phyloP scores from a whole-genome alignment of 345 rosid species.

The Eucalyptus brandiana region DNA sequence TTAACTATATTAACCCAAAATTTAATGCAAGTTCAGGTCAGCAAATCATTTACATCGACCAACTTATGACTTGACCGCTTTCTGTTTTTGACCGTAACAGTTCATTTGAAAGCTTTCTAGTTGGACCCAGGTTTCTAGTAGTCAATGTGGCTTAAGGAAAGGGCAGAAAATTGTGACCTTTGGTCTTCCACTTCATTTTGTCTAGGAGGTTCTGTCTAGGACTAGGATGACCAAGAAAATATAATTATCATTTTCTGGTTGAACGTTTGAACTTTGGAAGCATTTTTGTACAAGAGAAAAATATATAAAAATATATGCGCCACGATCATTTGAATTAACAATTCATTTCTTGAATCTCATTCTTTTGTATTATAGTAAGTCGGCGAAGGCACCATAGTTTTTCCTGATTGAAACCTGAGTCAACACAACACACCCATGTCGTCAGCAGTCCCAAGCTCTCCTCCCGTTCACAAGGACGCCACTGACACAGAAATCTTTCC shows the following conservation, averaged over 20 bases:
- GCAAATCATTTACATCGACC: neutral
- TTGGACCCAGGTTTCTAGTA: neutral
- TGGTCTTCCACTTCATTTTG: neutral
- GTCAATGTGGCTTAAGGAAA: neutral
- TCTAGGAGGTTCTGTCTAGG: neutral
- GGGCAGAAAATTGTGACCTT: neutral
- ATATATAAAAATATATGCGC: neutral
- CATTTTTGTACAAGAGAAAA: neutral
- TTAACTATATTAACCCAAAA: neutral
- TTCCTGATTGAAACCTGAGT: neutral
- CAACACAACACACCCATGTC: neutral
- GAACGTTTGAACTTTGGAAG: neutral
- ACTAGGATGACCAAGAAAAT: neutral
- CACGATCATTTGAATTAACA: neutral
- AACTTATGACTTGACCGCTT: neutral
- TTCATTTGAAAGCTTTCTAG: neutral
- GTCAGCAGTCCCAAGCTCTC: neutral
- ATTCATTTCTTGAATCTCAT: neutral
- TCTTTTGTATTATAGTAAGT: neutral
- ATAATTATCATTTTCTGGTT: neutral
- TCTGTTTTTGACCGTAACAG: neutral
- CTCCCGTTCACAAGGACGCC: constrained; percentile 9
- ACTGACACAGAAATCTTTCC: neutral
- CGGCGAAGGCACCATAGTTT: neutral
- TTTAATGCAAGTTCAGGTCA: neutral